Percentiles rank a stretch among this genome's conserved stretches.
Evolutionary conservation across 2,329 filamentous ascomycete genomes (phyloP).

Genomic region (Fusarium tjaetaba): DNA sequence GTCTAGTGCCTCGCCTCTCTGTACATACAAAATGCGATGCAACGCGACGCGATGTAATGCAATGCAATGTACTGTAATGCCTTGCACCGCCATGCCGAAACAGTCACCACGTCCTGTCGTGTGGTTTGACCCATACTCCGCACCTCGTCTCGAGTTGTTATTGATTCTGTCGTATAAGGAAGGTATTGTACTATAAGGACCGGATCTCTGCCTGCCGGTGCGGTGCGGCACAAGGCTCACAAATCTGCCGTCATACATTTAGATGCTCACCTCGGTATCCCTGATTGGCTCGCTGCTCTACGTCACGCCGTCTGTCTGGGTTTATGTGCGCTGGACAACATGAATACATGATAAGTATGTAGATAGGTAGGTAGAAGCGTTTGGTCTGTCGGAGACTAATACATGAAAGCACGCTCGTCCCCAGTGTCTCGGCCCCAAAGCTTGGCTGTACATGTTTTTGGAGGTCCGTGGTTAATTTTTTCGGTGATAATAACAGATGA

Average conservation of each 20-base stretch:
- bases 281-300: slow-evolving; percentile 20
- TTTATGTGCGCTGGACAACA: not conserved
- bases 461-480: slow-evolving; percentile 5
- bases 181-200: slow-evolving; percentile 1
- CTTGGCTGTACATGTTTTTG: slow-evolving; percentile 14
- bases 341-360: not conserved
- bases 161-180: slow-evolving; percentile 20
- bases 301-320: slow-evolving; percentile 21
- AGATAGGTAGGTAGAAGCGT: not conserved
- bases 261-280: slow-evolving; percentile 23
- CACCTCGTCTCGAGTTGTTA: slow-evolving; percentile 18
- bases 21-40: not conserved
- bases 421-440: slow-evolving; percentile 24
- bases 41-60: not conserved
- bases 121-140: slow-evolving; percentile 12
- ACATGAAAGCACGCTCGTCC: slow-evolving; percentile 17
- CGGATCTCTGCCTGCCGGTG: slow-evolving; percentile 30
- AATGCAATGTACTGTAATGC: not conserved
- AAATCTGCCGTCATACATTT: slow-evolving; percentile 35
- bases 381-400: not conserved
- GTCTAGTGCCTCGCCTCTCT: slow-evolving; percentile 15
- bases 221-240: slow-evolving; percentile 15
- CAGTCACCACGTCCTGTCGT: slow-evolving; percentile 11
- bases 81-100: slow-evolving; percentile 22
- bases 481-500: slow-evolving; percentile 11